phyloP scores from a whole-genome alignment of 2,329 filamentous ascomycete species.

The Hymenoscyphus occultus region DNA sequence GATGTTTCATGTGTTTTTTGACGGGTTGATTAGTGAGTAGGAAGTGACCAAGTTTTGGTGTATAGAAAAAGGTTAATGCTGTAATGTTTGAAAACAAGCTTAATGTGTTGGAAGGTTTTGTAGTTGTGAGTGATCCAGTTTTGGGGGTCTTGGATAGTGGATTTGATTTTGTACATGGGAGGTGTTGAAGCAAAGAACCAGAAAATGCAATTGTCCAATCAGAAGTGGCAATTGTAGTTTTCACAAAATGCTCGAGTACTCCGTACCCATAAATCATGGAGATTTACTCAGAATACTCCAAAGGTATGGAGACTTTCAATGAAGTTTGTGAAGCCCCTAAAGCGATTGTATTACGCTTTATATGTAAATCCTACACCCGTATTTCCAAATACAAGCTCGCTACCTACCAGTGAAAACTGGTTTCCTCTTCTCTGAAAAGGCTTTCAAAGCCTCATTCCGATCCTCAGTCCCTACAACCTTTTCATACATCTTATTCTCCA shows the following conservation, averaged over 20 bases:
- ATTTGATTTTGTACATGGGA: too few species aligned
- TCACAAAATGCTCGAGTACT: too few species aligned
- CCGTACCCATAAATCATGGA: too few species aligned
- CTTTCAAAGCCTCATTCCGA: conserved; percentile 79
- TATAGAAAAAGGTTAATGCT: too few species aligned
- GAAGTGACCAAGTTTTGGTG: not conserved
- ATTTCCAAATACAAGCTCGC: not conserved
- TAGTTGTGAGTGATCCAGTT: too few species aligned
- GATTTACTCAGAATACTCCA: not conserved
- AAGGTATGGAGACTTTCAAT: not conserved
- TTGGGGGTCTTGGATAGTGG: too few species aligned
- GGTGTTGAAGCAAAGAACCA: too few species aligned
- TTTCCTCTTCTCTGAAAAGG: conserved; percentile 76
- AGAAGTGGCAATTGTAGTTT: too few species aligned
- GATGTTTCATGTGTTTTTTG: not conserved
- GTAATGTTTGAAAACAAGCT: too few species aligned
- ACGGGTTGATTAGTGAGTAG: not conserved
- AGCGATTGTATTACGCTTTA: not conserved
- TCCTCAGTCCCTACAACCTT: conserved; percentile 81
- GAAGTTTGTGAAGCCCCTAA: not conserved
- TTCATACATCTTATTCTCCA: conserved; percentile 87
- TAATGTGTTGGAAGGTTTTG: too few species aligned
- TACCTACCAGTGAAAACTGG: conserved; percentile 59
- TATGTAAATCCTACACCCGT: not conserved
- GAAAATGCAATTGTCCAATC: too few species aligned